Percentiles rank a stretch among this genome's conserved stretches.
Evolutionary conservation across 495 filamentous ascomycete species (phyloP).

Genomic region (Hypoxylon lienhwacheense): DNA sequence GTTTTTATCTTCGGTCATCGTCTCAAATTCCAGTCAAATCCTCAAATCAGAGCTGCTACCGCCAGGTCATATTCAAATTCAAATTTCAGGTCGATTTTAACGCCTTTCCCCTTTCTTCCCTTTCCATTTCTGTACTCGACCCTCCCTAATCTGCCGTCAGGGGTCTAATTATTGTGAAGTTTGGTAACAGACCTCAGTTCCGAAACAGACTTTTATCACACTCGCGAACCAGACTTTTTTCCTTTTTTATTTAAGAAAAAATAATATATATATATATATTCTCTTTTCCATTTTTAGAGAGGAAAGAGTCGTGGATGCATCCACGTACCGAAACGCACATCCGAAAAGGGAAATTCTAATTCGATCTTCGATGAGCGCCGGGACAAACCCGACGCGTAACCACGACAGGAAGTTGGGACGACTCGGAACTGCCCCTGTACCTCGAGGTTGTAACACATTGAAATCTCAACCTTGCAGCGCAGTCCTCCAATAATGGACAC

Average conservation of each 20-base stretch:
- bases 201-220: too few relatives aligned
- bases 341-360: not conserved
- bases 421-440: conserved; percentile 11
- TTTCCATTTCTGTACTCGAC: not conserved
- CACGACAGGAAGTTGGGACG: conserved; percentile 9
- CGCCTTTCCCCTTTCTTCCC: not conserved
- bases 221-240: too few relatives aligned
- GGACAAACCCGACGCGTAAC: conserved; percentile 12
- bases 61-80: conserved; percentile 1
- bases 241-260: too few relatives aligned
- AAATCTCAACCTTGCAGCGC: conserved; percentile 13
- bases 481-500: conserved; percentile 35
- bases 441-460: conserved; percentile 23
- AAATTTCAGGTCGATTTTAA: not conserved
- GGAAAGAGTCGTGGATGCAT: too few relatives aligned
- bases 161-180: too few relatives aligned
- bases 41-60: not conserved
- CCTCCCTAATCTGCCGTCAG: too few relatives aligned
- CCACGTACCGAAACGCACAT: too few relatives aligned
- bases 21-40: not conserved
- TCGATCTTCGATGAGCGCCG: conserved; percentile 2
- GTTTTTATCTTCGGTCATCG: not conserved
- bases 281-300: too few relatives aligned
- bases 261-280: not conserved
- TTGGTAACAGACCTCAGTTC: too few relatives aligned